Conservation (phyloP, 371 early-diverging fungal species). For the Apophysomyces elegans region DNA sequence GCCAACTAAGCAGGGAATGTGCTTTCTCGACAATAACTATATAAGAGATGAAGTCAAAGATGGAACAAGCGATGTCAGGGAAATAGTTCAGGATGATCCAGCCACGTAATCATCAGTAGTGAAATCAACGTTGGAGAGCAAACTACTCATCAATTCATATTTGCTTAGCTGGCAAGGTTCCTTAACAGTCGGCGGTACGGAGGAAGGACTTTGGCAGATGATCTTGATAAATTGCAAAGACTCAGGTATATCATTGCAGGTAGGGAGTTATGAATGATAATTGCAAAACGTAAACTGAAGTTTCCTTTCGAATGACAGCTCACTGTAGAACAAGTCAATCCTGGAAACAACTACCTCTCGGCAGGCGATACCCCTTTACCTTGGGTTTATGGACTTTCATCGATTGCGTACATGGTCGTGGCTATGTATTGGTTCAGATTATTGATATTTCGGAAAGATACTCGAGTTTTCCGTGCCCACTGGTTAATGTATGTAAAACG, state of each 20-base stretch:
- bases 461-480: slow-evolving; percentile 58
- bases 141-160: not conserved
- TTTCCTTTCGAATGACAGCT: slow-evolving; percentile 28
- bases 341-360: slow-evolving; percentile 53
- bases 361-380: slow-evolving; percentile 63
- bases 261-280: slow-evolving; percentile 18
- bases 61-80: slow-evolving; percentile 26
- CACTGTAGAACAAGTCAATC: slow-evolving; percentile 51
- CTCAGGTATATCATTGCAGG: slow-evolving; percentile 41
- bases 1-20: slow-evolving; percentile 12
- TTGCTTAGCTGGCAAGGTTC: slow-evolving; percentile 32
- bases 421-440: slow-evolving; percentile 41
- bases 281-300: not conserved
- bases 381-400: slow-evolving; percentile 44
- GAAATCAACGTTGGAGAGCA: not conserved
- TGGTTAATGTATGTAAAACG: slow-evolving; percentile 50
- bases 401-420: slow-evolving; percentile 40
- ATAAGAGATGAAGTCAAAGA: slow-evolving; percentile 40
- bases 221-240: slow-evolving; percentile 54
- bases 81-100: slow-evolving; percentile 12
- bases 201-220: slow-evolving; percentile 56
- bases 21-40: slow-evolving; percentile 35
- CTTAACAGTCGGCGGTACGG: slow-evolving; percentile 29
- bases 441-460: slow-evolving; percentile 39
- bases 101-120: slow-evolving; percentile 2